Base-by-base conservation (phyloP, 768 basidiomycete species). In the Pleurotus sapidus region DNA sequence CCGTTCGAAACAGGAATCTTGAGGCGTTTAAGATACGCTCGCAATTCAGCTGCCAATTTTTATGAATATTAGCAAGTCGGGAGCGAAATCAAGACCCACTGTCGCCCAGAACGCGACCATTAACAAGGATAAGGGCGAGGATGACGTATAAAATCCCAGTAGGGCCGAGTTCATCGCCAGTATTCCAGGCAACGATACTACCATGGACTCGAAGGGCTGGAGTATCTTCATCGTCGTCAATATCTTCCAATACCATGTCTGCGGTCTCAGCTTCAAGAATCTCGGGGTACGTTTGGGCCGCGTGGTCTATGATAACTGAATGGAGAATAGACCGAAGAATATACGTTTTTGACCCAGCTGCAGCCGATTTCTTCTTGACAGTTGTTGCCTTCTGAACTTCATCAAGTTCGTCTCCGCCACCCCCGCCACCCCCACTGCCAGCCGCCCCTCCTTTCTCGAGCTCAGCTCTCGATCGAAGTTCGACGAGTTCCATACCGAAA, bases 401-500 rank as follows among this genome's bases (percentile, higher is more conserved):
- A 60, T 79, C 71, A 6, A 77, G 70, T 56, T 81, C 83, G 1
- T 80, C 79, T 38, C 75, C 69, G 14, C 67, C 74, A n/a, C 65
- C 69, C 15, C 65, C 63, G 34, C 65, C 72, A 34, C 60, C 67
- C 1, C 68, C 70, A 20, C 20, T 20, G 20, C 20, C 11, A 34
- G 30, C 8, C 9, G 30, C 30, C 11, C 2, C 30, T 12, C 78
- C 78, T 24, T 78, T 74, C 9, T 84, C 84, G 3, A 82, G 68
- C 53, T 74, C 83, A 30, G 79, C 83, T 20, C 86, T 82, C 0
- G 84, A 74, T 46, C 84, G 82, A 4, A 97, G 79, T 66, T 93
- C 90, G 24, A 88, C 84, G 6, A 97, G 78, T 63, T 96, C 91
- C 84, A 95, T 85, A 2, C 90, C 93, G 61, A 96, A 89, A 0